Evolutionary conservation across 1,284 basidiomycete species (phyloP).

Genomic region (Phlebopus sp.): DNA sequence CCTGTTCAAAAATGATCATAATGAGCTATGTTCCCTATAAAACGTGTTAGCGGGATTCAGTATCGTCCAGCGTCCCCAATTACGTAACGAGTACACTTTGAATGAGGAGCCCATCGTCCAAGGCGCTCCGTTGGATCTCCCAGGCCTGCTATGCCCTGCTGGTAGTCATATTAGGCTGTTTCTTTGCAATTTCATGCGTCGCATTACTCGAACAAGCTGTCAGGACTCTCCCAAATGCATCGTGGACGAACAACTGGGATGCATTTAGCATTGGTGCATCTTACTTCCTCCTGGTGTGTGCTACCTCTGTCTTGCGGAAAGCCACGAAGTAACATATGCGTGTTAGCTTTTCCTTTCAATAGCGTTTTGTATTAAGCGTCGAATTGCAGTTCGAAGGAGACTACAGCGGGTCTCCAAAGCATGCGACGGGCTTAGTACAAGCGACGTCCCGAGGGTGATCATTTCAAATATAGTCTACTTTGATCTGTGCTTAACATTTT

Average conservation of each 20-base stretch:
- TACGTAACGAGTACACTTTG: background rate
- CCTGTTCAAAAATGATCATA: no score
- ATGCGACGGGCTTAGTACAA: slow-evolving; percentile 56
- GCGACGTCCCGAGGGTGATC: slow-evolving; percentile 73
- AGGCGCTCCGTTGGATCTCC: slow-evolving; percentile 22
- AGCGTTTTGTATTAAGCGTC: slow-evolving; percentile 61
- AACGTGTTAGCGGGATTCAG: no score
- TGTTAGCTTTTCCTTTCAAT: slow-evolving; percentile 52
- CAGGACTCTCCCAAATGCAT: slow-evolving; percentile 50
- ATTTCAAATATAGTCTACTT: background rate
- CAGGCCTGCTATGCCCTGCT: slow-evolving; percentile 47
- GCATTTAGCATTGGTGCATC: slow-evolving; percentile 61
- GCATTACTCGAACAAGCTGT: slow-evolving; percentile 68
- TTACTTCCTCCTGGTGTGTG: slow-evolving; percentile 61
- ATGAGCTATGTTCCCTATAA: background rate
- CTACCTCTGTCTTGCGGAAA: background rate
- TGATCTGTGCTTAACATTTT: slow-evolving; percentile 4
- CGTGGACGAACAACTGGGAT: slow-evolving; percentile 62
- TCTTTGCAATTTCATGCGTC: slow-evolving; percentile 58
- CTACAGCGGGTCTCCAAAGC: slow-evolving; percentile 72
- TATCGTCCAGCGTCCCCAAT: no score
- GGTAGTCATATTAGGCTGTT: slow-evolving; percentile 51
- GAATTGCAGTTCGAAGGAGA: slow-evolving; percentile 58
- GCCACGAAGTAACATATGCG: background rate
- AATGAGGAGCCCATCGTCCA: slow-evolving; percentile 23